Base-by-base conservation (phyloP, 192 early-diverging fungal species). In the Coemansia sp. region DNA sequence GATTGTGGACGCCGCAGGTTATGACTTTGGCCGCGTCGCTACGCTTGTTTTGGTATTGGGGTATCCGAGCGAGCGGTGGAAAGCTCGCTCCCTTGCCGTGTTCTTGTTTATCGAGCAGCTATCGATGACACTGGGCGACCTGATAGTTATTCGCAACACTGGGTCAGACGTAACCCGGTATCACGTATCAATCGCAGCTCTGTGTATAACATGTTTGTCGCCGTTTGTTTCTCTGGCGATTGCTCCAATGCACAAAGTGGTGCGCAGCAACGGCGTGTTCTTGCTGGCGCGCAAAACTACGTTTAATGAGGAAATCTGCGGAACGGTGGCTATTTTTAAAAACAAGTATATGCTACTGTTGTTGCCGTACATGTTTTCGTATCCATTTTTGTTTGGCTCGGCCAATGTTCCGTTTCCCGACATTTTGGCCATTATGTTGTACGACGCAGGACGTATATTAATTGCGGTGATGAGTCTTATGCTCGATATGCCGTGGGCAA, bases 1-100 rank as follows among this genome's bases (percentile, higher is more conserved):
- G 18, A 61, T 67, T 8, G 51, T 76, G 3, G 63, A 66, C 14
- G 49, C 57, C 14, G 38, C 50, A 4, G 59, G 60, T 3, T 76
- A 70, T 21, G 68, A 70, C 38, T 37, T 76, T 50, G 51, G 64
- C 1, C 59, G 68, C n/a, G 68, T 66, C 3, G 74, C 68, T 4
- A 76, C 74, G 0, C 24, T 76, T 8, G 68, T 76, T 3, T 64
- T 69, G 0, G 74, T 67, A 0, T 25, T 76, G n/a, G 60, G 64
- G 3, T 76, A 76, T 47, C 68, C 74, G 5, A 66, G 68, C 46
- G 74, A 76, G 25, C 38, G 57, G 25, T 76, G 74, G 74, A 76
- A 70, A 55, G 60, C 74, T 1, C 56, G 74, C 0, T 59, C 68
- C 10, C 56, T 76, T 9, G 64, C 64, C 0, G 21, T 59, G 0